A percentile compares a stretch with the other conserved stretches of the same genome.
Evolutionary conservation across 345 rosid species (phyloP).

Genomic region (Linum tenue): DNA sequence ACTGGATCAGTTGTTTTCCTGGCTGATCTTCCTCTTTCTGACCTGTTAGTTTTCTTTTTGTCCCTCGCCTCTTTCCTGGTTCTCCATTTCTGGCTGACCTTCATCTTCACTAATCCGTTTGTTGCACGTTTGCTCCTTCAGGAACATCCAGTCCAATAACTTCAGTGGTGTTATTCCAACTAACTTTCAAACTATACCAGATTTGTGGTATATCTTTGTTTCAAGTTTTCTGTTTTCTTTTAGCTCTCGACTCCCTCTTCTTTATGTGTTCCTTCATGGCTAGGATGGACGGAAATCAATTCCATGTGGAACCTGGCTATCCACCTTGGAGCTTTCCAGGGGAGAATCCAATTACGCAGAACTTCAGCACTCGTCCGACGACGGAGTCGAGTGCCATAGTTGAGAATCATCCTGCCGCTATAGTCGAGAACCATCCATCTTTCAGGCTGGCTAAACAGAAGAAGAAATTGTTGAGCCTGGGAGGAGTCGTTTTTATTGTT

Average conservation of each 20-base stretch:
- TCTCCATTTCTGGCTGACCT: slow-evolving; percentile 14
- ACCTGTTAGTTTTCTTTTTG: slow-evolving; percentile 43
- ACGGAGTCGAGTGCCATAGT: slow-evolving; percentile 59
- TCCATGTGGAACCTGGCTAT: slow-evolving; percentile 41
- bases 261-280: slow-evolving; percentile 13
- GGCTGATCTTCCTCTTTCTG: slow-evolving; percentile 55
- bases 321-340: slow-evolving; percentile 75
- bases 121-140: slow-evolving; percentile 26
- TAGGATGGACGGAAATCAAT: slow-evolving; percentile 81
- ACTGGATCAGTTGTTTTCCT: slow-evolving; percentile 87
- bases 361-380: slow-evolving; percentile 51
- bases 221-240: slow-evolving; percentile 7
- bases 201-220: slow-evolving; percentile 46
- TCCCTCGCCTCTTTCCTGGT: slow-evolving; percentile 1
- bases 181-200: slow-evolving; percentile 69
- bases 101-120: slow-evolving; percentile 16
- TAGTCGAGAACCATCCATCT: slow-evolving; percentile 37
- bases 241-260: background rate
- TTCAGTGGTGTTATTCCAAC: slow-evolving; percentile 82
- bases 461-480: slow-evolving; percentile 50
- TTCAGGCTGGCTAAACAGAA: slow-evolving; percentile 24
- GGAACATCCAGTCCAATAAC: slow-evolving; percentile 67
- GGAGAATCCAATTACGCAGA: slow-evolving; percentile 34
- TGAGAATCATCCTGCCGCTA: background rate
- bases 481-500: slow-evolving; percentile 43